Evolutionary conservation across 306 rosid genomes (phyloP), one percentile per base, ranked within the genome.

Genomic region (Citrullus mucosospermus): DNA sequence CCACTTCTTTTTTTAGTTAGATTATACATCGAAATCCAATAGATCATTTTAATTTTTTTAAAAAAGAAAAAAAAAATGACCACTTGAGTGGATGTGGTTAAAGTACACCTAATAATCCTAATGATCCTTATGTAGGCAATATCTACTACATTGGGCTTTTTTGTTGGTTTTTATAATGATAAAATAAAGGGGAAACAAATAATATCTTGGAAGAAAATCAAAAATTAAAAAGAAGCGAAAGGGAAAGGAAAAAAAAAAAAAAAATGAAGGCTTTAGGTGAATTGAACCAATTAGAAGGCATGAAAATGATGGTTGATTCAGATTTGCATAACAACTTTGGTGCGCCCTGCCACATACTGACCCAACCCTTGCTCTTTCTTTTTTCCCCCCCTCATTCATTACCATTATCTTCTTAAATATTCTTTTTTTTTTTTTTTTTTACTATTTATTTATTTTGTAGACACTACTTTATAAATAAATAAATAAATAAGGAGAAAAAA

Each of bases 261-360:
- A n/a, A 56, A 32, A 14, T 12, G 0, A 14, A 28, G 68, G 2
- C 68, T 30, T 61, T 61, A 30, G 67, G 68, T 63, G 70, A 36
- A 65, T 34, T 65, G 18, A 16, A 4, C 46, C 71, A 65, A 65
- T 65, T 41, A 87, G 12, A 85, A 57, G 76, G 66, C 69, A 65
- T 50, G 86, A 78, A 90, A 84, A 86, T 90, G 88, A 77, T 86
- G 85, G 88, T 90, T 85, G 93, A 92, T 90, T 90, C 83, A 88
- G 95, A 92, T 82, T 76, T 79, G 86, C 95, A 92, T 56, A 81
- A 67, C 50, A 48, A 48, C 54, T 48, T 86, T 85, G 82, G 88
- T 92, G 88, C 90, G 83, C 82, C 82, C 60, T 53, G 80, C 80
- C 85, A 78, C 70, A 66, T 72, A 73, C 86, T 84, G 82, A 84